Evolutionary conservation across 2,329 filamentous ascomycete species (phyloP), one percentile per base, ranked within the genome.

Genomic region (Chaetomiaceae sp.): DNA sequence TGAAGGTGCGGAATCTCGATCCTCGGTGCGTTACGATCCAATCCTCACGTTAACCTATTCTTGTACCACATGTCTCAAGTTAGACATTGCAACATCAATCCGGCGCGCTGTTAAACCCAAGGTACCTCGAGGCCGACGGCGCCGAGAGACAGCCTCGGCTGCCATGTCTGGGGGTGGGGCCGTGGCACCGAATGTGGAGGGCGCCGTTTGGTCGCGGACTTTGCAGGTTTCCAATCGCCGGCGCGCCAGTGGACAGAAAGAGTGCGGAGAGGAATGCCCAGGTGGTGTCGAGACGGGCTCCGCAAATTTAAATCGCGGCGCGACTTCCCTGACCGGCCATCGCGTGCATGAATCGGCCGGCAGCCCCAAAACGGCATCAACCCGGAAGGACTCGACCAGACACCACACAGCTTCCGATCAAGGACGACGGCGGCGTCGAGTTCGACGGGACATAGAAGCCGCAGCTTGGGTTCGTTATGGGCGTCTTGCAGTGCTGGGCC

Each of bases 91-190:
- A 4, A 31, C 2, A 17, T 25, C 19, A 4, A 34, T 22, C 17
- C 17, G 22, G n/a, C 31, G 15, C 4, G 6, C 11, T 45, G 53
- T 51, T 55, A 47, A n/a, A 15, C 9, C 5, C 29, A 11, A 4
- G 6, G 40, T 53, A 51, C 47, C 47, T 31, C 25, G 4, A 33
- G n/a, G 12, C 33, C 40, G 39, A 17, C 14, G n/a, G 34, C 46
- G 20, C 37, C 44, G 47, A 54, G 17, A 47, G 25, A 52, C 54
- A 56, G 57, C 57, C 57, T 59, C 57, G 57, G 57, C 54, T 59
- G 51, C 15, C 25, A 44, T 46, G 47, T 22, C 36, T 31, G 20
- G 17, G 23, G 27, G 54, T 52, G 57, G 57, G 43, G 43, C 37
- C 31, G 51, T 51, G 56, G 51, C 29, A 23, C n/a, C 23, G 40